Base-by-base conservation (phyloP, 129 eudicot species). In the Deinandra increscens region DNA sequence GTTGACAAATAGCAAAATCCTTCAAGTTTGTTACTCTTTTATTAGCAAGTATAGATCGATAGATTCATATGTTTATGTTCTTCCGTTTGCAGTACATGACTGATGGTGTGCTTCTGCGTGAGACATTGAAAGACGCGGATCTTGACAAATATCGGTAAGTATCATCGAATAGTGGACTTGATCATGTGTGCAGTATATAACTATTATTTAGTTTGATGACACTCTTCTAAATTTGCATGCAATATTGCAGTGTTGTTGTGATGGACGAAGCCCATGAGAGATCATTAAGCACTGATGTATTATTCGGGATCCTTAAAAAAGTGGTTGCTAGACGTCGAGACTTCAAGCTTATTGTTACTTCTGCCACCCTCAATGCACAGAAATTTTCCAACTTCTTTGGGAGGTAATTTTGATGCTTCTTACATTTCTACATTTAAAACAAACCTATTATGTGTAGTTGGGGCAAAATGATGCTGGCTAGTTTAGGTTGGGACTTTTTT, bases 211-310 rank as follows among this genome's bases (percentile, higher is more conserved):
- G 9, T 18, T 37, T 63, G 18, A 11, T 62, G 1, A 37, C 18
- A 38, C 29, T 18, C 9, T 7, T 75, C 53, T 48, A 46, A 61
- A 15, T 46, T 44, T 69, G 13, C 59, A 33, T 46, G 17, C 43
- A 10, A 31, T 75, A 14, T 66, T 83, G 68, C 79, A 83, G 88
- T 79, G 93, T 86, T 11, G 42, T 86, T 69, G 88, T 86, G 23
- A 83, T 83, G 93, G 88, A 86, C 53, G 93, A 87, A 82, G 93
- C 93, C 62, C 93, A 87, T 48, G 93, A 87, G 73, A 87, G 93
- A 69, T 83, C 87, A 48, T 80, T 87, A 31, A 87, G 53, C 83
- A 87, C 93, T 0, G 93, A 87, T 60, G 89, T 87, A 34, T 75
- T 87, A 7, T 83, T 87, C 55, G 93, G 89, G 44, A 87, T 87